A percentile compares a stretch with the other conserved stretches of the same genome.
Conservation (phyloP, 2,329 filamentous ascomycete genomes). For the Trematosphaeria pertusa region DNA sequence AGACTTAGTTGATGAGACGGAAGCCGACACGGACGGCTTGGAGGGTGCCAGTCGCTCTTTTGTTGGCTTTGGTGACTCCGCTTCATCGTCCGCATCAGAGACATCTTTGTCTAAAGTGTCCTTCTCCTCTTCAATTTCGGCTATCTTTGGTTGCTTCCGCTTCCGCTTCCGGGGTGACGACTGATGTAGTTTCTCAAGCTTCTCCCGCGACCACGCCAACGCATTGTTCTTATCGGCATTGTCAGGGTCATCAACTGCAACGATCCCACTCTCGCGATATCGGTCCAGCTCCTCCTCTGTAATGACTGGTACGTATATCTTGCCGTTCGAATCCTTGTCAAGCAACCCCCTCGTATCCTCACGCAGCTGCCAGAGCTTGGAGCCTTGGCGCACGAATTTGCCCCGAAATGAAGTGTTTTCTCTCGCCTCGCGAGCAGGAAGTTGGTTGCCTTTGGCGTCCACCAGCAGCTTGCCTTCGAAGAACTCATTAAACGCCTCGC, state of each 20-base stretch:
- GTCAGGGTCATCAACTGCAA: slow-evolving; percentile 8
- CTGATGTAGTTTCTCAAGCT: not conserved
- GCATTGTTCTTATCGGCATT: not conserved
- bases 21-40: too few relatives aligned
- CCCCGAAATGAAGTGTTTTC: slow-evolving; percentile 3
- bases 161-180: not conserved
- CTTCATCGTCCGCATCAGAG: too few relatives aligned
- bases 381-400: slow-evolving; percentile 1
- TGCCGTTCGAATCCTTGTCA: not conserved
- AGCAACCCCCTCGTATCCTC: slow-evolving; percentile 3
- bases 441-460: slow-evolving; percentile 1
- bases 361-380: not conserved
- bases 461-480: slow-evolving; percentile 13
- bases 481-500: slow-evolving; percentile 11
- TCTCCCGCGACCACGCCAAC: not conserved
- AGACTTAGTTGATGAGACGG: too few relatives aligned
- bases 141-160: too few relatives aligned
- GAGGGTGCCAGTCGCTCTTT: too few relatives aligned
- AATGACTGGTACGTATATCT: slow-evolving; percentile 15
- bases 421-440: slow-evolving; percentile 1
- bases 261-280: slow-evolving; percentile 6
- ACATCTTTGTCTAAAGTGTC: too few relatives aligned
- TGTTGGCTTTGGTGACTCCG: too few relatives aligned
- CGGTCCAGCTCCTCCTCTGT: slow-evolving; percentile 14
- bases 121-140: too few relatives aligned